Conservation (phyloP, 2,329 filamentous ascomycete species). For the Tolypocladium ophioglossoides region DNA sequence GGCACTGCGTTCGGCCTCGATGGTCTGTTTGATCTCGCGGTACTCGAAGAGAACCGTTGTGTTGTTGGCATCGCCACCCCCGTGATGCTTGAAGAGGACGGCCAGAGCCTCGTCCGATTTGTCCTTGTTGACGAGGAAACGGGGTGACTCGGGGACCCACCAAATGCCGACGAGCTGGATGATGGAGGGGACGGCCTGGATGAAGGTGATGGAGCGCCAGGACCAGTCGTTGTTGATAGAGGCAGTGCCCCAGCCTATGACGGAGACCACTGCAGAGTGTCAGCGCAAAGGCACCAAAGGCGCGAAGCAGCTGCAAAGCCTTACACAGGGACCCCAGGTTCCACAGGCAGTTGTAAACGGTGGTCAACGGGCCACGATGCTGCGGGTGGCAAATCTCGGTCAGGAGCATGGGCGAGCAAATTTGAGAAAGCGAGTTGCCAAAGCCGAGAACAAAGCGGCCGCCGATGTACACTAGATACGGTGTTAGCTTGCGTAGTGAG, state of each 20-base stretch:
- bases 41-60: conserved; percentile 55
- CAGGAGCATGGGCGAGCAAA: conserved; percentile 52
- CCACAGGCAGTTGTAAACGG: conserved; percentile 60
- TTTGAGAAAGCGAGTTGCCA: conserved; percentile 54
- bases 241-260: conserved; percentile 53
- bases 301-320: neutral
- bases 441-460: conserved; percentile 44
- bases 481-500: neutral
- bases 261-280: conserved; percentile 35
- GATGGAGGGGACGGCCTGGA: conserved; percentile 51
- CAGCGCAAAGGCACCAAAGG: neutral
- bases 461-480: conserved; percentile 21
- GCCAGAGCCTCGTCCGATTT: conserved; percentile 49
- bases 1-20: conserved; percentile 43
- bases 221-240: conserved; percentile 50
- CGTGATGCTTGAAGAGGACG: conserved; percentile 54
- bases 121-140: conserved; percentile 55
- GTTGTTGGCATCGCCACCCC: conserved; percentile 46
- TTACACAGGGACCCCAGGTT: conserved; percentile 42
- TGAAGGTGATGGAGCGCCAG: conserved; percentile 55
- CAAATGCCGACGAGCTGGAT: conserved; percentile 57
- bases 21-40: conserved; percentile 54
- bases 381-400: conserved; percentile 60
- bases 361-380: conserved; percentile 53
- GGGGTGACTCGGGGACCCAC: conserved; percentile 56